A percentile compares a stretch with the other conserved stretches of the same genome.
These are phyloP conservation scores for Beta lomatogona DNA, from an alignment of 179 eudicot species.

Conservation along the genomic window DNA sequence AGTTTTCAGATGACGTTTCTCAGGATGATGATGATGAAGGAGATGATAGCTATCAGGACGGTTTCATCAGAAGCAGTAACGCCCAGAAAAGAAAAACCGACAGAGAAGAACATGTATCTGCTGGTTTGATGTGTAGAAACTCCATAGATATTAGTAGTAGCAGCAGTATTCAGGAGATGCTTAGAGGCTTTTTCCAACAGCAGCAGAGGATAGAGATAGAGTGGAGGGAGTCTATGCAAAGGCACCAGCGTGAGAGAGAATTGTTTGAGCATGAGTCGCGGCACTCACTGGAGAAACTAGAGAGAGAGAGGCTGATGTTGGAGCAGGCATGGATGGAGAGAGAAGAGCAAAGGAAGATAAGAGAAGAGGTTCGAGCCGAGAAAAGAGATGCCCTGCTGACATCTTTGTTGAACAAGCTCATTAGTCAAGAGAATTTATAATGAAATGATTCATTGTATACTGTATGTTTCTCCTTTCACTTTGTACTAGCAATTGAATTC, in stretches of 20 bases:
- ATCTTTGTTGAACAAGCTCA: slow-evolving; percentile 47
- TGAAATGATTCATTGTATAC: not conserved
- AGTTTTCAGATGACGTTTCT: slow-evolving; percentile 35
- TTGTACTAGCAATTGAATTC: not conserved
- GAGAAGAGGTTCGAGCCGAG: slow-evolving; percentile 52
- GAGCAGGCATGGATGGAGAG: slow-evolving; percentile 56
- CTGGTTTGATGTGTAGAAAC: slow-evolving; percentile 18
- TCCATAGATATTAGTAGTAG: slow-evolving; percentile 6
- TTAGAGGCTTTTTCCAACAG: slow-evolving; percentile 43
- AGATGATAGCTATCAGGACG: slow-evolving; percentile 24
- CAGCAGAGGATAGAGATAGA: slow-evolving; percentile 50
- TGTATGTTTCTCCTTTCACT: not conserved
- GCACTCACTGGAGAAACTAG: slow-evolving; percentile 47
- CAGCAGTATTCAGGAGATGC: slow-evolving; percentile 37
- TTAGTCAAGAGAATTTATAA: slow-evolving; percentile 30
- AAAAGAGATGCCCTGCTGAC: slow-evolving; percentile 53
- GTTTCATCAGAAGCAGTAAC: slow-evolving; percentile 10
- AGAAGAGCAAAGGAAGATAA: slow-evolving; percentile 50
- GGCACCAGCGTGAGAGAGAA: slow-evolving; percentile 42
- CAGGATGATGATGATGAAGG: slow-evolving; percentile 36
- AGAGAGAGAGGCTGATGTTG: slow-evolving; percentile 47
- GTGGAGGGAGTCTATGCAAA: slow-evolving; percentile 54
- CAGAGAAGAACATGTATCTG: slow-evolving; percentile 15
- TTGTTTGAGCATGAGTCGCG: slow-evolving; percentile 53
- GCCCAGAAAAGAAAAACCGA: slow-evolving; percentile 33